These are phyloP conservation scores for Spathaspora boniae DNA, from an alignment of 805 yeast genomes.

Conservation along the genomic window DNA sequence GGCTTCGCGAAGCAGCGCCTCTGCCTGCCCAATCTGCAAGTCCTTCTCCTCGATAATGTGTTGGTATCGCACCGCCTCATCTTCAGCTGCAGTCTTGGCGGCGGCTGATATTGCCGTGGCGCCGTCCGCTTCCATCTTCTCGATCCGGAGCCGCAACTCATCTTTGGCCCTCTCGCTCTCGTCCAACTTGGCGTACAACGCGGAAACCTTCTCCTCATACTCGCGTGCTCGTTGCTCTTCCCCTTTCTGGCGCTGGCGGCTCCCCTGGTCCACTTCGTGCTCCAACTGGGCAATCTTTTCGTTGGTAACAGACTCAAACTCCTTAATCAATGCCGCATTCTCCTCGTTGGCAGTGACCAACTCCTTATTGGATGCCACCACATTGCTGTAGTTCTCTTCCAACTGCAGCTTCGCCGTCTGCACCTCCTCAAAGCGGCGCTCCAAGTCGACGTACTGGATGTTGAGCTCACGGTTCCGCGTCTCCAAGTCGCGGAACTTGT, in stretches of 20 bases:
- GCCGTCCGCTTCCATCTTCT: too few species aligned
- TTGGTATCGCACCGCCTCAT: too few species aligned
- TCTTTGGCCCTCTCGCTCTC: too few species aligned
- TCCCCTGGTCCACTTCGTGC: constrained; percentile 5
- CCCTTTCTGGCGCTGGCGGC: neutral
- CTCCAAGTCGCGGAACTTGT: constrained; percentile 3
- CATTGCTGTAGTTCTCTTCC: constrained; percentile 5
- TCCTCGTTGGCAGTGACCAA: constrained; percentile 6
- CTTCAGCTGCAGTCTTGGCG: too few species aligned
- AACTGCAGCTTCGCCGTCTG: constrained; percentile 11
- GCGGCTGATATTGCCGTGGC: too few species aligned
- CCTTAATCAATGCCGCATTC: constrained; percentile 10
- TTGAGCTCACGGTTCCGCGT: constrained; percentile 1
- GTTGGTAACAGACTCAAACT: constrained; percentile 2
- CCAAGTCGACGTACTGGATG: neutral
- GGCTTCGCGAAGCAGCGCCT: too few species aligned
- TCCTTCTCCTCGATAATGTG: constrained; percentile 6
- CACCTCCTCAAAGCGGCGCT: constrained; percentile 12
- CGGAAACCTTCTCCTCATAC: neutral
- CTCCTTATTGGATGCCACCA: constrained; percentile 1
- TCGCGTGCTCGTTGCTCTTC: constrained; percentile 10
- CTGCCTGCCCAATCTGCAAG: constrained; percentile 3
- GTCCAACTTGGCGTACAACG: constrained; percentile 1
- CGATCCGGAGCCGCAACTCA: too few species aligned
- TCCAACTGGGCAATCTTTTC: constrained; percentile 6